A percentile compares a stretch with the other conserved stretches of the same genome.
phyloP scores from a whole-genome alignment of 148 eudicot genomes.

The Rheum nobile region DNA sequence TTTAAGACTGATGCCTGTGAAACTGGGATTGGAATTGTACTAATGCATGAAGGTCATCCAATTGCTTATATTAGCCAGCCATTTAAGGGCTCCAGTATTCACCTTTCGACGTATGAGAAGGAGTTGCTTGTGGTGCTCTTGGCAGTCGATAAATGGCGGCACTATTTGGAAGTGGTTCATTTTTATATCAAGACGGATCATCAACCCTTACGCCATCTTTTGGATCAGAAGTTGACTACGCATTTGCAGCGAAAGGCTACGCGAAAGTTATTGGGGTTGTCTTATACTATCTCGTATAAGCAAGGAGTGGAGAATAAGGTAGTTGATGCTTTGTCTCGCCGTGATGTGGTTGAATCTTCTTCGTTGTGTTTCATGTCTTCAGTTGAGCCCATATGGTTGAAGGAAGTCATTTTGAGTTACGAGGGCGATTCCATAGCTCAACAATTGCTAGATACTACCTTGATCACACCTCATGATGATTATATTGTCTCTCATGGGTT shows the following conservation, averaged over 20 bases:
- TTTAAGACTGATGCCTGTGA: too few relatives aligned
- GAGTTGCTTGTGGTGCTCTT: neutral
- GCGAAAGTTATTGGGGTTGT: neutral
- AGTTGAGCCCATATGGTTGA: neutral
- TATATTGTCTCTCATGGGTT: neutral
- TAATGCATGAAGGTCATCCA: too few relatives aligned
- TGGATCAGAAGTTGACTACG: neutral
- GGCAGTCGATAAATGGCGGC: neutral
- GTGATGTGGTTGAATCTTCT: neutral
- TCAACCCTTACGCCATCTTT: neutral
- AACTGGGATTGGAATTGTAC: too few relatives aligned
- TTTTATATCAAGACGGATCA: slow-evolving; percentile 1
- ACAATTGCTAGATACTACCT: neutral
- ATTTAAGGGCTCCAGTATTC: neutral
- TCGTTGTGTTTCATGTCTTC: neutral
- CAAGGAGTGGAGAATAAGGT: neutral
- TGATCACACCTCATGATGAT: neutral
- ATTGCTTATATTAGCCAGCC: too few relatives aligned
- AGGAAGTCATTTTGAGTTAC: neutral
- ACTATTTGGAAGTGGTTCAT: neutral
- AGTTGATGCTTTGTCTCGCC: neutral
- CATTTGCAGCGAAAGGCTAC: neutral
- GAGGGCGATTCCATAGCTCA: neutral
- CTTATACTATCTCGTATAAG: neutral
- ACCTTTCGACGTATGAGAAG: neutral